Conservation (phyloP, 257 asterid genomes). For the Ajuga chamaepitys region DNA sequence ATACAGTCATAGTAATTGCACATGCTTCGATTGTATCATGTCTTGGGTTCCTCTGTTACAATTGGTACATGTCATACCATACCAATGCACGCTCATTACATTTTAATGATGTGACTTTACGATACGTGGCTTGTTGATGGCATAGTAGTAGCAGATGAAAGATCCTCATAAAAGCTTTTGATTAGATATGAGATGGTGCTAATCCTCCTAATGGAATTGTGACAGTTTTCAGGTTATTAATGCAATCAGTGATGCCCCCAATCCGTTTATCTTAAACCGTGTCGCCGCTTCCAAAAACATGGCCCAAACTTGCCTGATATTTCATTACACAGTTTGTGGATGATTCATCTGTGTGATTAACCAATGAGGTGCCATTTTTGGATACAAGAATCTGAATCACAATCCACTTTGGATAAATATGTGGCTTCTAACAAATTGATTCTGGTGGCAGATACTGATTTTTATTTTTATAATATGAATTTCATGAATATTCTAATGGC, state of each 20-base stretch:
- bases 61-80: too few relatives aligned
- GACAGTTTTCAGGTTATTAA: background rate
- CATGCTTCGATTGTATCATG: too few relatives aligned
- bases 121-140: too few relatives aligned
- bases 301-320: background rate
- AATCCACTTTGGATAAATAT: constrained; percentile 19
- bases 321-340: background rate
- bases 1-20: too few relatives aligned
- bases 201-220: background rate
- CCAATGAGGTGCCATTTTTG: background rate
- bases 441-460: constrained; percentile 13
- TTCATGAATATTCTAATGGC: constrained; percentile 27
- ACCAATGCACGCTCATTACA: background rate
- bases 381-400: constrained; percentile 16
- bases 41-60: background rate
- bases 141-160: too few relatives aligned
- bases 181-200: background rate
- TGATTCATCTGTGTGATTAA: background rate
- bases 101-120: too few relatives aligned
- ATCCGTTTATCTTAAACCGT: too few relatives aligned
- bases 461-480: background rate
- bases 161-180: too few relatives aligned
- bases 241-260: background rate
- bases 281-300: constrained; percentile 12
- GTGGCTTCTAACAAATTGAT: constrained; percentile 20